These are phyloP conservation scores for Exophiala sp. DNA, from an alignment of 2,329 filamentous ascomycete species.

Conservation along the genomic window DNA sequence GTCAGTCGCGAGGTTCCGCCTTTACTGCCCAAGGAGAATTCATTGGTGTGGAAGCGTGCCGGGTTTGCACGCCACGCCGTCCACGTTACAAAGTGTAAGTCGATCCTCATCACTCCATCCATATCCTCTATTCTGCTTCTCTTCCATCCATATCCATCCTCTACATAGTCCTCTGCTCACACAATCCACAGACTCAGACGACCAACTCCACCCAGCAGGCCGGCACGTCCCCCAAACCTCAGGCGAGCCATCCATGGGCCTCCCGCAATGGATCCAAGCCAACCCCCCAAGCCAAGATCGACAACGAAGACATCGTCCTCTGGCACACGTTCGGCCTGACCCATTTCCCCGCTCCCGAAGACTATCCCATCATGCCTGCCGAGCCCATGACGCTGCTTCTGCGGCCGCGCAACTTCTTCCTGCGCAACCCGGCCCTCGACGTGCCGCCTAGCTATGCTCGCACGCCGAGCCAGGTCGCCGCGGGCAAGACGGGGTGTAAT, in stretches of 20 bases:
- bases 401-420: constrained; percentile 76
- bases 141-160: no score
- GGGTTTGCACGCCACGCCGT: constrained; percentile 82
- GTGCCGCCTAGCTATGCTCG: constrained; percentile 69
- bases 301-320: constrained; percentile 78
- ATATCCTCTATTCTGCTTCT: no score
- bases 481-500: constrained; percentile 35
- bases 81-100: constrained; percentile 80
- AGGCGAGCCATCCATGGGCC: constrained; percentile 65
- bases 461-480: constrained; percentile 63
- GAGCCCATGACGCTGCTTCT: constrained; percentile 78
- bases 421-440: constrained; percentile 70
- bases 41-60: constrained; percentile 82
- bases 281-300: constrained; percentile 62
- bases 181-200: constrained; percentile 58
- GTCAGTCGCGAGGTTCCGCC: constrained; percentile 77
- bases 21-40: constrained; percentile 71
- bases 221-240: constrained; percentile 84
- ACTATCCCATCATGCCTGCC: constrained; percentile 63
- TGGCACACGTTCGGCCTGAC: constrained; percentile 93
- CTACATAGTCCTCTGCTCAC: constrained; percentile 13
- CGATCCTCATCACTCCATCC: no score
- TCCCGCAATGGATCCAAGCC: constrained; percentile 68
- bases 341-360: constrained; percentile 83
- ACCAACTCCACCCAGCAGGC: constrained; percentile 77